Evolutionary conservation across 257 asterid species (phyloP), one percentile per base, ranked within the genome.

Genomic region (Fraxinus anomala): DNA sequence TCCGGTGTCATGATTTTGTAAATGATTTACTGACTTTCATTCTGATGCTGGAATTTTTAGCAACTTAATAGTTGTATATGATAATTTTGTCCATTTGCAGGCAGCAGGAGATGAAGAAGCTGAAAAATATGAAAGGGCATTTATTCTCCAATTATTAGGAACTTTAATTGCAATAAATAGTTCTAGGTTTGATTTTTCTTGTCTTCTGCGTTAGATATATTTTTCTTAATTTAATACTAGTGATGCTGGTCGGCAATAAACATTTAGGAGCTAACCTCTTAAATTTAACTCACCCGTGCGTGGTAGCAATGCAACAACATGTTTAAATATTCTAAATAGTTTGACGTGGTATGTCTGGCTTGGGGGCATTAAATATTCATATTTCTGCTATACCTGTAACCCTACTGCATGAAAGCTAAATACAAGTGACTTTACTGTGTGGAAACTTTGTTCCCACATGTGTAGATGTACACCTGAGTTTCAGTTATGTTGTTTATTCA

Each of bases 61-160:
- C 70, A 67, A 26, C 79, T 65, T 37, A 66, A 72, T 70, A 77
- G 59, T 72, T 73, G 36, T 80, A 79, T 51, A n/a, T 80, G 30
- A 80, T 68, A 76, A 78, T 68, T 73, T 75, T 77, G 49, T 49
- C 66, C 67, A 71, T 85, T 49, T 86, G 87, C 92, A 94, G 99
- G 96, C 85, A 39, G 99, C 99, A 71, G 89, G 91, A 61, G 89
- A 91, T 77, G 97, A 91, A 77, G 91, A 73, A 78, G 92, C 89
- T 76, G 96, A 91, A 83, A 90, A 81, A 70, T 83, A 68, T 83
- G 99, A 91, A 86, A 88, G 95, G 77, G 92, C 91, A 73, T 94
- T 94, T 81, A 73, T 91, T 80, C 92, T 94, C 83, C 95, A 90
- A 75, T 87, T 94, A 74, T 86, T 92, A 73, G 85, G 85, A 68